Evolutionary conservation across 768 basidiomycete genomes (phyloP), one percentile per base, ranked within the genome.

Genomic region (Rhodocollybia butyracea): DNA sequence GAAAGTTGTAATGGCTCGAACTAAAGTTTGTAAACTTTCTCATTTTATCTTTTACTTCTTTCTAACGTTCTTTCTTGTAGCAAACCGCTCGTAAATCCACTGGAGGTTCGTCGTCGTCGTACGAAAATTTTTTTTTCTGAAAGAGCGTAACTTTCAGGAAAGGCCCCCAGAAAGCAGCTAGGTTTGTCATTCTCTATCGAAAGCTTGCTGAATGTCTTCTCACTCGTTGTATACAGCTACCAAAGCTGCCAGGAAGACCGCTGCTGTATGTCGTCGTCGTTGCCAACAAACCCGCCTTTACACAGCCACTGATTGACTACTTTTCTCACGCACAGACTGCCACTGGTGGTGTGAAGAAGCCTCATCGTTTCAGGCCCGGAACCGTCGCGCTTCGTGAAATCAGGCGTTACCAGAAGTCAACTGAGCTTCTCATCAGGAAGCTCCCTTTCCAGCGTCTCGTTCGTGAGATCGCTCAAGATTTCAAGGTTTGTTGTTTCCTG

Each of bases 21-120:
- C 91, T 69, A 94, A 93, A 85, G 90, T 89, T 60, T 51, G 62
- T 64, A 54, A 24, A 51, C 30, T 62, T 46, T 55, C 42, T 42
- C n/a, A 11, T 24, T 60, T 46, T 13, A 39, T 46, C 57, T 21
- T 46, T 24, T 54, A 53, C 34, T 52, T 56, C 42, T 59, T 31
- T 68, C 54, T 50, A 26, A 38, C 15, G 67, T 68, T 66, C 51
- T 63, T 63, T 68, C 66, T 58, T 32, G 57, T 62, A 94, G 94
- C 95, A 97, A 94, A 97, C 94, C 70, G 95, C 95, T 69, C 93
- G 95, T 76, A 97, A 98, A 82, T 97, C 95, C 56, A 97, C 96
- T 61, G 96, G 96, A 89, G 94, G 94, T 86, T 64, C 63, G 83
- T 75, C 56, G 53, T 63, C 62, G 57, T 59, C 60, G 58, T 55